These are phyloP conservation scores for Xylaria sp. DNA, from an alignment of 2,329 filamentous ascomycete species.

Conservation along the genomic window DNA sequence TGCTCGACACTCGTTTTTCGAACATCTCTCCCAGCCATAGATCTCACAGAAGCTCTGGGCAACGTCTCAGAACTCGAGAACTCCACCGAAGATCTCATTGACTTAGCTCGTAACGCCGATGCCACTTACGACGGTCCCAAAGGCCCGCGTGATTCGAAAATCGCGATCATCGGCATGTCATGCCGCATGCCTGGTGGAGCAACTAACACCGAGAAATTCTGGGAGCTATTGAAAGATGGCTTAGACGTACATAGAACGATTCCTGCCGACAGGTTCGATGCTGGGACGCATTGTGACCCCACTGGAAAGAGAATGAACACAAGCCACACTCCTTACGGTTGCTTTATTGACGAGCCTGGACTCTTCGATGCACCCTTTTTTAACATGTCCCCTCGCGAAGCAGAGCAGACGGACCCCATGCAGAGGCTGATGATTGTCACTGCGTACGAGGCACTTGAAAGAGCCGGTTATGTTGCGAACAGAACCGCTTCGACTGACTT, in stretches of 20 bases:
- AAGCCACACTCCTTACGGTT: constrained; percentile 34
- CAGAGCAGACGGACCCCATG: constrained; percentile 67
- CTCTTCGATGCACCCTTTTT: constrained; percentile 44
- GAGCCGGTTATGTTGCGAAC: constrained; percentile 57
- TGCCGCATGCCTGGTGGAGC: constrained; percentile 40
- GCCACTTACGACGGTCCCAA: background rate
- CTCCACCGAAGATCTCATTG: background rate
- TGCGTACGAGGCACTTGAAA: constrained; percentile 75
- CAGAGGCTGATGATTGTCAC: constrained; percentile 72
- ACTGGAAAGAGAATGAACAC: constrained; percentile 41
- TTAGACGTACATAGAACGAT: constrained; percentile 44
- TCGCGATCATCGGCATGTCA: constrained; percentile 46
- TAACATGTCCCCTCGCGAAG: constrained; percentile 44
- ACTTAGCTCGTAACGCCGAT: background rate
- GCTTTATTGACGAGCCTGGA: constrained; percentile 40
- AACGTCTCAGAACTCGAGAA: background rate
- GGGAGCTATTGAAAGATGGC: constrained; percentile 43
- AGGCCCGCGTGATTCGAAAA: constrained; percentile 26
- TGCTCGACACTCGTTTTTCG: background rate
- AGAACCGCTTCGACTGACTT: constrained; percentile 36
- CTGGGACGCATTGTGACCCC: constrained; percentile 41
- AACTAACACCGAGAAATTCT: constrained; percentile 41
- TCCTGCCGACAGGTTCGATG: constrained; percentile 39
- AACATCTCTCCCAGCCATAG: background rate
- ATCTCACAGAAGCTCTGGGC: background rate